These are phyloP conservation scores for Dacryopinax primogenitus DNA, from an alignment of 768 basidiomycete species.

Conservation along the genomic window DNA sequence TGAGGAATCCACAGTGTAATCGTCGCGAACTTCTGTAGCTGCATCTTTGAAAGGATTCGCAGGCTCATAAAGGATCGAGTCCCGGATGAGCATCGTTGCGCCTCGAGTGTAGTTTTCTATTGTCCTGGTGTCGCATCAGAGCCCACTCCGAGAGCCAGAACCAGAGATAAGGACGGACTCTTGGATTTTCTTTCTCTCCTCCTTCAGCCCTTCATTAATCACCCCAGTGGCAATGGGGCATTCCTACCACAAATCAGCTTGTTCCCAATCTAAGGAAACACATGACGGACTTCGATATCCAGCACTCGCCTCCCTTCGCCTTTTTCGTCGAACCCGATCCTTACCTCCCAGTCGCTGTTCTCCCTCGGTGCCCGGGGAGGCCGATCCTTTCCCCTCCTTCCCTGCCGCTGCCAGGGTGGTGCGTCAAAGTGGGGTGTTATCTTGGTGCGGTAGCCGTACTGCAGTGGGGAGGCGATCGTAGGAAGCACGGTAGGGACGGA, in stretches of 20 bases:
- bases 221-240: slow-evolving; percentile 81
- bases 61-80: slow-evolving; percentile 40
- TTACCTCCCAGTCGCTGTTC: slow-evolving; percentile 41
- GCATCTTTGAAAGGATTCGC: not conserved
- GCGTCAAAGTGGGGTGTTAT: slow-evolving; percentile 93
- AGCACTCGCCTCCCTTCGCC: slow-evolving; percentile 53
- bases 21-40: not conserved
- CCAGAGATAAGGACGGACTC: slow-evolving; percentile 37
- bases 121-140: slow-evolving; percentile 37
- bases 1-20: not conserved
- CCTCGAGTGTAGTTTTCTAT: slow-evolving; percentile 72
- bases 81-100: slow-evolving; percentile 80
- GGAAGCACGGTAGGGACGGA: slow-evolving; percentile 52
- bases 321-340: slow-evolving; percentile 79
- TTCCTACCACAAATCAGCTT: slow-evolving; percentile 38
- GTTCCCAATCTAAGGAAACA: not conserved
- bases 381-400: slow-evolving; percentile 23
- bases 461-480: slow-evolving; percentile 76
- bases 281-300: slow-evolving; percentile 69
- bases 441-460: slow-evolving; percentile 91
- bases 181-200: slow-evolving; percentile 52
- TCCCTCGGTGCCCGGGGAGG: slow-evolving; percentile 29
- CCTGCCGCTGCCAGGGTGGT: slow-evolving; percentile 37
- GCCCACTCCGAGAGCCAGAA: not conserved
- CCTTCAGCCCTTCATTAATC: slow-evolving; percentile 53